Evolutionary conservation across 1,284 basidiomycete genomes (phyloP), one percentile per base, ranked within the genome.

Genomic region (Trichosporon ovoides): DNA sequence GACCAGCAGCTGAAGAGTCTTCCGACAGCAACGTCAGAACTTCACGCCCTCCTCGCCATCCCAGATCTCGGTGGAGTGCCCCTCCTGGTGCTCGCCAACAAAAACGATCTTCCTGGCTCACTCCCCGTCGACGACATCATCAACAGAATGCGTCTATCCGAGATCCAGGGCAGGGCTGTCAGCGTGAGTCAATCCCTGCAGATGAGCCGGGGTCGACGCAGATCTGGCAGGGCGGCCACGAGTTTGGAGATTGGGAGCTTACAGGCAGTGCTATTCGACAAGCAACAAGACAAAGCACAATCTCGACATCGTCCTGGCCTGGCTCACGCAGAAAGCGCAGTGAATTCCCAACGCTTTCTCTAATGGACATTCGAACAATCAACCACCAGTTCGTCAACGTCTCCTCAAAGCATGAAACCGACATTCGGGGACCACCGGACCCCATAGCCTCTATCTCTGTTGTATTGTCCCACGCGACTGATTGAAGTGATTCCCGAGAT

Each of bases 261-360:
- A 54, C 66, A 28, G 38, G 33, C 43, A 67, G 64, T 68, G 69
- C 60, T 72, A 73, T 56, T 77, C 68, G 36, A 75, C 69, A 19
- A 92, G 90, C 16, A 92, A 94, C 87, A 94, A 94, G 78, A 92
- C 86, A 65, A 89, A 91, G 74, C 88, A 92, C 71, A 95, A 95
- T 70, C 80, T 95, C 58, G 80, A 81, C 64, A 77, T 81, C 36
- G 78, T 80, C 1, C 63, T 81, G 19, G 70, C 75, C 24, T 81
- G 80, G 80, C 71, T 80, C 24, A 68, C 70, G 5, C 70, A 71
- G 58, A 58, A 67, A 18, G 71, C 71, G 10, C 67, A 66, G 34
- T 73, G 52, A 62, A 24, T 14, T 9, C 5, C 28, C 28, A 31
- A 9, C 28, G 9, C 9, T 4, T 31, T 9, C 28, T 31, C 28